Base-by-base conservation (phyloP, 2,329 filamentous ascomycete species). In the Diplocarpon rosae region DNA sequence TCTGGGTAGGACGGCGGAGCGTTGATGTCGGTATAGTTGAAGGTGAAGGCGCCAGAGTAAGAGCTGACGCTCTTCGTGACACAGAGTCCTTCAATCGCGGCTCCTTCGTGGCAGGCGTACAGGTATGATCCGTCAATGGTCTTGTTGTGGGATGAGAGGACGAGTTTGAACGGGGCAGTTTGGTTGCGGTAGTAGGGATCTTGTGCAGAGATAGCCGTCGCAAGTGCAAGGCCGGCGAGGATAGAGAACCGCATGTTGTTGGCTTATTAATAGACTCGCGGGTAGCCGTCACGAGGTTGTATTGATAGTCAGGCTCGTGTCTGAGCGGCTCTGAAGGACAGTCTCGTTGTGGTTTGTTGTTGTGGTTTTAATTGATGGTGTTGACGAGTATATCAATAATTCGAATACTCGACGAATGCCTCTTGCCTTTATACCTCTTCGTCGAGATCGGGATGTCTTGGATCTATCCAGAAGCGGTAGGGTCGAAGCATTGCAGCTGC, bases 11-110 rank as follows among this genome's bases (percentile, higher is more conserved):
- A n/a, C n/a, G 43, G 40, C 24, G 43, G 50, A 56, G 37, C 44
- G 53, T 31, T 55, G 46, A 3, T 9, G n/a, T 62, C 58, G 31
- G 60, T 59, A 53, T 67, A 46, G 42, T 57, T 56, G 48, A 55
- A 55, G 17, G 40, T 54, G 51, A 47, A 59, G 29, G 35, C 45
- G 17, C 37, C 58, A 32, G 57, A 48, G 39, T 47, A 39, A 48
- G 55, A 31, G 51, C 48, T 39, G 39, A 45, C 29, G 9, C 17
- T 38, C 35, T 54, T 47, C 38, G 52, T 47, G 14, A 67, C 49
- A 49, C 69, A 71, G 43, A 71, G 64, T 10, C 59, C 63, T 53
- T 71, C 68, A 42, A 71, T 69, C 4, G 63, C 69, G 15, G 69
- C 69, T 27, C 69, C 69, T 47, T 64, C 62, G 53, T 71, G 69